A percentile compares a stretch with the other conserved stretches of the same genome.
These are phyloP conservation scores for Mortierella sp. DNA, from an alignment of 371 early-diverging fungal genomes.

Conservation along the genomic window DNA sequence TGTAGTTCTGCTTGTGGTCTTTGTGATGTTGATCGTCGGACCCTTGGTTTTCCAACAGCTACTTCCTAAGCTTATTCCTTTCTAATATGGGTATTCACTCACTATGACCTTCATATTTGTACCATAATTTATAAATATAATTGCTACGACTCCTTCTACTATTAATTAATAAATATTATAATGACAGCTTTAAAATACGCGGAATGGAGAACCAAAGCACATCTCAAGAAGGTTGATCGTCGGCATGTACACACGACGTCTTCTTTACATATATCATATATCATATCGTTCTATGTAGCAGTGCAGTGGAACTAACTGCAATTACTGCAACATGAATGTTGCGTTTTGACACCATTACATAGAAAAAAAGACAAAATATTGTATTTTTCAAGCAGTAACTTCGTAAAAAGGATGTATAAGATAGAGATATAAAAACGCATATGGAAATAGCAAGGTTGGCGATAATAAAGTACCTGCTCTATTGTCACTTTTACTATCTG, in stretches of 20 bases:
- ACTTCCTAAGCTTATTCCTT: conserved; percentile 36
- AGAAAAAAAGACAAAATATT: background rate
- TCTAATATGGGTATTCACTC: conserved; percentile 17
- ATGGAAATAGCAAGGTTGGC: background rate
- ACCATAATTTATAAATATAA: background rate
- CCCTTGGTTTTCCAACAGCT: conserved; percentile 62
- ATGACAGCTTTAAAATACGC: background rate
- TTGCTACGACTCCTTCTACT: background rate
- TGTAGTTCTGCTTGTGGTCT: conserved; percentile 66
- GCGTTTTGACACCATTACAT: background rate
- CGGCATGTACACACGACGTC: no score
- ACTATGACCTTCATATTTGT: background rate
- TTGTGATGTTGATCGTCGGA: conserved; percentile 72
- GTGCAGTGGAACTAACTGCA: no score
- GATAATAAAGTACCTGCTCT: conserved; percentile 24
- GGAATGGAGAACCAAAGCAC: no score
- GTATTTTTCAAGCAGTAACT: background rate
- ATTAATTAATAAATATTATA: conserved; percentile 1
- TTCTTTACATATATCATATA: no score
- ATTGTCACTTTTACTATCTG: conserved; percentile 3
- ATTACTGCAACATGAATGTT: no score
- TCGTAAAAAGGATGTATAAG: background rate
- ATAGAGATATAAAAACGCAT: background rate
- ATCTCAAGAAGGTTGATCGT: no score
- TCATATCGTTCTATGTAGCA: no score